These are phyloP conservation scores for Exophiala sp. DNA, from an alignment of 2,329 filamentous ascomycete species.

Conservation along the genomic window DNA sequence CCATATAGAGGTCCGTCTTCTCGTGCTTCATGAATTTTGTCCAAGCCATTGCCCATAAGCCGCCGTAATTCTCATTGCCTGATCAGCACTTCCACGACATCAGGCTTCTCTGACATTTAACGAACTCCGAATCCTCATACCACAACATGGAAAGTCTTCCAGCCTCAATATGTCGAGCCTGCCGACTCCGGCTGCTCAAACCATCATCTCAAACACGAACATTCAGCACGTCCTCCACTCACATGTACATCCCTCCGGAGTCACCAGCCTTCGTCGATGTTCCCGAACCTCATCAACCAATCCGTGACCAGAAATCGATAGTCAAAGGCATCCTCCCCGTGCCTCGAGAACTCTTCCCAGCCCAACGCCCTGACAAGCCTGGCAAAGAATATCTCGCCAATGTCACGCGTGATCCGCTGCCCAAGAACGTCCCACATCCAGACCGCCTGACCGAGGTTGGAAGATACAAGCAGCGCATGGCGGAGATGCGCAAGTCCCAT, in stretches of 20 bases:
- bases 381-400: slow-evolving; percentile 49
- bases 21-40: too few species aligned
- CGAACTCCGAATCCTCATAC: background rate
- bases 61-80: too few species aligned
- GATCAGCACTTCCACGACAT: too few species aligned
- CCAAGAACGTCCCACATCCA: slow-evolving; percentile 29
- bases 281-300: slow-evolving; percentile 60
- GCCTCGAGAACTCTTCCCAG: slow-evolving; percentile 74
- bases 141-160: slow-evolving; percentile 19
- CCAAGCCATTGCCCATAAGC: too few species aligned
- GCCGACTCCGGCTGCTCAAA: slow-evolving; percentile 21
- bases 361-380: slow-evolving; percentile 59
- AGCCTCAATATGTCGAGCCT: slow-evolving; percentile 26
- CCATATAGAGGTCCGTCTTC: too few species aligned
- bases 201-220: slow-evolving; percentile 30
- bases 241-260: slow-evolving; percentile 66
- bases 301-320: slow-evolving; percentile 15
- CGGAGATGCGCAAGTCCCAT: slow-evolving; percentile 66
- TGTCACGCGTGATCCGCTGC: slow-evolving; percentile 54
- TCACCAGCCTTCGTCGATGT: slow-evolving; percentile 84
- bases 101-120: background rate
- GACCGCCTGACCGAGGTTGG: slow-evolving; percentile 36
- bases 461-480: slow-evolving; percentile 69
- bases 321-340: slow-evolving; percentile 79
- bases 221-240: slow-evolving; percentile 47